A percentile compares a stretch with the other conserved stretches of the same genome.
phyloP scores from a whole-genome alignment of 2,329 filamentous ascomycete species.

The Sphaceloma murrayae region DNA sequence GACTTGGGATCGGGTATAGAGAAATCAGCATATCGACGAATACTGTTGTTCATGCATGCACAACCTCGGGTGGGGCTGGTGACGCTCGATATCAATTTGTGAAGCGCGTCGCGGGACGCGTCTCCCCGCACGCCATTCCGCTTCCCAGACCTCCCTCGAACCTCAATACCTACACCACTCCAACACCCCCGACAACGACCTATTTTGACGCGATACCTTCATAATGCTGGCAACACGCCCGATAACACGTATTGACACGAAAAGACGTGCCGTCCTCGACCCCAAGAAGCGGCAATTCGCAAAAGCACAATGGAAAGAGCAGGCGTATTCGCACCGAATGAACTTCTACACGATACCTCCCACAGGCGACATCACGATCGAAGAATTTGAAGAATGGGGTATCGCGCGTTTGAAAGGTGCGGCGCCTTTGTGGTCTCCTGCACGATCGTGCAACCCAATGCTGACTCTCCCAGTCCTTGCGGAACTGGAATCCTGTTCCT shows the following conservation, averaged over 20 bases:
- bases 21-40: too few species aligned
- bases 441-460: not conserved
- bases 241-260: conserved; percentile 44
- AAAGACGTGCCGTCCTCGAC: conserved; percentile 67
- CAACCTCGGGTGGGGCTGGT: too few species aligned
- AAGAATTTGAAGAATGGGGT: conserved; percentile 98
- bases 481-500: conserved; percentile 87
- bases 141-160: too few species aligned
- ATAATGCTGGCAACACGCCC: conserved; percentile 20
- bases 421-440: rapidly evolving
- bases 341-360: conserved; percentile 88
- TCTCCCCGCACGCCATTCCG: conserved; percentile 13
- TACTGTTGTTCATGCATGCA: too few species aligned
- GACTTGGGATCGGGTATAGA: too few species aligned
- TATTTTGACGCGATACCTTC: not conserved
- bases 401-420: conserved; percentile 77
- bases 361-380: conserved; percentile 86
- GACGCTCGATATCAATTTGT: too few species aligned
- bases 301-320: conserved; percentile 62
- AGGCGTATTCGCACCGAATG: conserved; percentile 72
- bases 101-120: conserved; percentile 15
- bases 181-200: not conserved
- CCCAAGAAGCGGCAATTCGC: conserved; percentile 82
- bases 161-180: conserved; percentile 6
- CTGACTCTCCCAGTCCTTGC: conserved; percentile 53